Conservation (phyloP, 768 basidiomycete species). For the Amanita rimosa region DNA sequence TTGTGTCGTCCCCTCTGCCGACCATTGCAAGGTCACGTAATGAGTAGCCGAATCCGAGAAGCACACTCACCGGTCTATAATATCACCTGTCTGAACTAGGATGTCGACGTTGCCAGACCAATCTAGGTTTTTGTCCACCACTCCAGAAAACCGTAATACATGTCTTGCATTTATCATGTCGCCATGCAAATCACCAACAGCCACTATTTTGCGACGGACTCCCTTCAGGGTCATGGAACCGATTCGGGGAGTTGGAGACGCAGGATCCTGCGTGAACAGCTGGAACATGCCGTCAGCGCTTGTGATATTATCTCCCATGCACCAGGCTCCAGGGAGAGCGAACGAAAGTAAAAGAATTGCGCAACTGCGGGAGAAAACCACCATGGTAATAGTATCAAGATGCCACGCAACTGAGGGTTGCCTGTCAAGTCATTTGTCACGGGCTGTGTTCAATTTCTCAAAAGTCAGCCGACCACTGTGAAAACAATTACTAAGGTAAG, state of each 20-base stretch:
- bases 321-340: not conserved
- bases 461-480: too few relatives aligned
- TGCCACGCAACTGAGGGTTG: not conserved
- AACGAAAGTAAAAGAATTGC: not conserved
- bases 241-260: not conserved
- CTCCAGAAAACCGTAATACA: slow-evolving; percentile 71
- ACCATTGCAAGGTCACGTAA: not conserved
- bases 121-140: slow-evolving; percentile 58
- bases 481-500: too few relatives aligned
- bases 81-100: slow-evolving; percentile 94
- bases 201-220: slow-evolving; percentile 56
- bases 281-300: not conserved
- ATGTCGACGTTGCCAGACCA: slow-evolving; percentile 82
- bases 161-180: slow-evolving; percentile 67
- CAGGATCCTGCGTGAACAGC: not conserved
- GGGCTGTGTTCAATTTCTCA: too few relatives aligned
- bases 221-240: slow-evolving; percentile 9
- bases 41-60: not conserved
- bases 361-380: not conserved
- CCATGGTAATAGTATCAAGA: not conserved
- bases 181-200: slow-evolving; percentile 89
- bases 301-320: not conserved
- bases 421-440: too few relatives aligned
- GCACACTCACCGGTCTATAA: slow-evolving; percentile 68
- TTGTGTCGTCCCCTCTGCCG: slow-evolving; percentile 74